Percentiles rank a stretch among this genome's conserved stretches.
phyloP scores from a whole-genome alignment of 768 basidiomycete genomes.

The Phlebiopsis flavidoalba region DNA sequence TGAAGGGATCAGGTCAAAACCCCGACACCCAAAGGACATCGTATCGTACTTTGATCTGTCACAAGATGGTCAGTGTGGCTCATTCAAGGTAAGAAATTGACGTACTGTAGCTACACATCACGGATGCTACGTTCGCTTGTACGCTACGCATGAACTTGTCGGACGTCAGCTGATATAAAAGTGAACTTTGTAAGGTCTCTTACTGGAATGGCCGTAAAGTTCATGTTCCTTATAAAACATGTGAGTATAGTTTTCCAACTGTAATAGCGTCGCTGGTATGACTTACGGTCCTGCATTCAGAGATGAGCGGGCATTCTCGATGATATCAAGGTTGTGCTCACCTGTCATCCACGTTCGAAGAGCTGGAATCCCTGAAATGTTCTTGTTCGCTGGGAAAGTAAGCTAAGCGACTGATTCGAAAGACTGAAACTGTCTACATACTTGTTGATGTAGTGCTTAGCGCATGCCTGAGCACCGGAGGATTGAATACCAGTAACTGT shows the following conservation, averaged over 20 bases:
- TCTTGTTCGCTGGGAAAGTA: slow-evolving; percentile 15
- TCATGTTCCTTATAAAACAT: slow-evolving; percentile 17
- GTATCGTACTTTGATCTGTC: slow-evolving; percentile 14
- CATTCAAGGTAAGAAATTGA: neutral
- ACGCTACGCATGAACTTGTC: slow-evolving; percentile 19
- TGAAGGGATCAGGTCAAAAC: neutral
- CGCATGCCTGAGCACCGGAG: slow-evolving; percentile 77
- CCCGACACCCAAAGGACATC: neutral
- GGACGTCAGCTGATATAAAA: neutral
- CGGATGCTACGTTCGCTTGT: slow-evolving; percentile 20
- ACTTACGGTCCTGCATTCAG: slow-evolving; percentile 11
- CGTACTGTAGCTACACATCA: slow-evolving; percentile 24
- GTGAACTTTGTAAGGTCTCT: neutral
- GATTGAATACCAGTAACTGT: slow-evolving; percentile 79
- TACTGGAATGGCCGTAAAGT: slow-evolving; percentile 17
- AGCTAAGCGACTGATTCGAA: neutral
- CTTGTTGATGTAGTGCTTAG: slow-evolving; percentile 73
- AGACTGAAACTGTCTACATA: neutral
- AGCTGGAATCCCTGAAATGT: slow-evolving; percentile 14
- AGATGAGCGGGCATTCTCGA: neutral
- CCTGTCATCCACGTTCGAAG: slow-evolving; percentile 21
- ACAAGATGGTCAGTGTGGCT: neutral
- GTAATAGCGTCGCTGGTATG: neutral
- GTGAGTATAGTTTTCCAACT: neutral
- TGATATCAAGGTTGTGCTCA: neutral